Conservation (phyloP, 257 asterid genomes). For the Nicotiana attenuata region DNA sequence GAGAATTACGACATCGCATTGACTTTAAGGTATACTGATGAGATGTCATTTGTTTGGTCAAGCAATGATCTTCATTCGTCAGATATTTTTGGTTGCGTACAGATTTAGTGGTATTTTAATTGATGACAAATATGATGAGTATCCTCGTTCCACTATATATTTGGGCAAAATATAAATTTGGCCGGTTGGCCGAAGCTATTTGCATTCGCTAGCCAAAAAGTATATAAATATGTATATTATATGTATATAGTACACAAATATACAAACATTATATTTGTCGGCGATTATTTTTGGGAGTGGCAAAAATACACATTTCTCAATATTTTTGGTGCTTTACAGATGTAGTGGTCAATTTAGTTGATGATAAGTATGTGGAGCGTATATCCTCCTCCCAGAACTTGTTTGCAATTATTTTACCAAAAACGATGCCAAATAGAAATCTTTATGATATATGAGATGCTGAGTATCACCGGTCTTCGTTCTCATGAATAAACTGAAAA, state of each 20-base stretch:
- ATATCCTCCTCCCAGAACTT: background rate
- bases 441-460: background rate
- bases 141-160: background rate
- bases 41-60: background rate
- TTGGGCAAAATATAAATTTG: too few relatives aligned
- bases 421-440: background rate
- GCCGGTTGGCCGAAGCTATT: too few relatives aligned
- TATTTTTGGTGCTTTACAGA: background rate
- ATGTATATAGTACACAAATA: too few relatives aligned
- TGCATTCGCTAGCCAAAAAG: too few relatives aligned
- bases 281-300: too few relatives aligned
- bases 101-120: background rate
- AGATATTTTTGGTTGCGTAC: background rate
- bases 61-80: background rate
- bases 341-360: background rate
- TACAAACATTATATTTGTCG: too few relatives aligned
- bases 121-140: background rate
- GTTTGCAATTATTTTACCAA: background rate
- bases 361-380: background rate
- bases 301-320: background rate
- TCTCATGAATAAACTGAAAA: background rate
- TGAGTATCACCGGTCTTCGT: background rate
- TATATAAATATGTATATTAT: too few relatives aligned
- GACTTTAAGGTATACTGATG: constrained; percentile 64
- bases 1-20: constrained; percentile 78